phyloP scores from a whole-genome alignment of 1,139 yeast genomes.

The Pichia cactophila region DNA sequence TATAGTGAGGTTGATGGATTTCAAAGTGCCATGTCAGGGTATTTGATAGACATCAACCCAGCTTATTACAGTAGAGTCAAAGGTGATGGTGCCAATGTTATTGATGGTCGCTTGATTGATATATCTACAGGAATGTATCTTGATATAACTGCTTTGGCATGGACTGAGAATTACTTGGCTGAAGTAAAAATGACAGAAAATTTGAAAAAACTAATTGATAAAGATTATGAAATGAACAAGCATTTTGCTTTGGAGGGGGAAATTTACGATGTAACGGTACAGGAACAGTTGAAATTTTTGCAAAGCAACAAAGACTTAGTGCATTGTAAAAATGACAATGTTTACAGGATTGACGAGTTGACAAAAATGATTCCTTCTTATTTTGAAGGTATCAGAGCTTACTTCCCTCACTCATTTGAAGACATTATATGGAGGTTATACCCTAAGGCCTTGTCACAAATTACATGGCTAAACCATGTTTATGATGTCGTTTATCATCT shows the following conservation, averaged over 20 bases:
- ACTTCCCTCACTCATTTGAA: constrained; percentile 37
- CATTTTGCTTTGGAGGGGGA: constrained; percentile 13
- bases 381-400: constrained; percentile 47
- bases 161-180: constrained; percentile 27
- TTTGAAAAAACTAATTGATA: constrained; percentile 31
- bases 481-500: constrained; percentile 17
- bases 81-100: constrained; percentile 40
- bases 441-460: constrained; percentile 24
- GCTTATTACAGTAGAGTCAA: constrained; percentile 31
- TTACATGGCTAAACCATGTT: constrained; percentile 17
- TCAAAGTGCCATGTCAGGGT: constrained; percentile 35
- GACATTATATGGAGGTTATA: constrained; percentile 40
- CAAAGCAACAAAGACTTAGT: constrained; percentile 27
- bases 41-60: constrained; percentile 44
- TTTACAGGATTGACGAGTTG: constrained; percentile 37
- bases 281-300: constrained; percentile 18
- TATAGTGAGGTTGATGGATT: constrained; percentile 24
- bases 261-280: constrained; percentile 2
- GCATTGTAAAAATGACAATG: constrained; percentile 52
- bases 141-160: constrained; percentile 48
- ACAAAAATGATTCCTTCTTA: constrained; percentile 37
- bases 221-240: constrained; percentile 30
- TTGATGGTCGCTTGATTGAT: constrained; percentile 58
- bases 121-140: constrained; percentile 47
- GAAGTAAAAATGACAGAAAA: constrained; percentile 18